Percentiles rank a stretch among this genome's conserved stretches.
These are phyloP conservation scores for Dothidotthia symphoricarpi DNA, from an alignment of 2,329 filamentous ascomycete species.

Conservation along the genomic window DNA sequence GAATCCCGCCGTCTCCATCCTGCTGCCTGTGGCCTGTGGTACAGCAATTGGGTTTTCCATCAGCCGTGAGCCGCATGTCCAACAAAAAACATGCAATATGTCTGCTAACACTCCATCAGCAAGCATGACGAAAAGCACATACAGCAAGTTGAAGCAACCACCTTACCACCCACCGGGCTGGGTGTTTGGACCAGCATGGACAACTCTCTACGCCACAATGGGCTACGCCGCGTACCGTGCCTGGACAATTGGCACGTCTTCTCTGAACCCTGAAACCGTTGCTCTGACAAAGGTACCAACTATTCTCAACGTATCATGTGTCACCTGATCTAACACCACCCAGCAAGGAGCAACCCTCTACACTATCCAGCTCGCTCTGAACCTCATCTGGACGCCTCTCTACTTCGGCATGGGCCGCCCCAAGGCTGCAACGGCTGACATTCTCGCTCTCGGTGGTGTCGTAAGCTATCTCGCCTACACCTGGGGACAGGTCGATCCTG, in stretches of 20 bases:
- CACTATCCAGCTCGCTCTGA: conserved; percentile 79
- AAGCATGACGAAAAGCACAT: conserved; percentile 54
- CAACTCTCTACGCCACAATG: conserved; percentile 66
- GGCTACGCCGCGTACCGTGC: conserved; percentile 85
- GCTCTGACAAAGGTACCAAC: conserved; percentile 54
- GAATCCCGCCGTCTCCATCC: conserved; percentile 68
- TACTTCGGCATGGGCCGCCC: conserved; percentile 81
- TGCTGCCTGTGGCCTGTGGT: conserved; percentile 72
- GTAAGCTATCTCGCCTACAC: conserved; percentile 67
- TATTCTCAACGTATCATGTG: background rate
- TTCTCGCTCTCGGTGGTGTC: conserved; percentile 70
- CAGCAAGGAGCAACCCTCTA: conserved; percentile 73
- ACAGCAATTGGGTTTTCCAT: conserved; percentile 70
- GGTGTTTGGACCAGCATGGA: conserved; percentile 61
- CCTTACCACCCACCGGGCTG: conserved; percentile 57
- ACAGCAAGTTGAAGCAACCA: conserved; percentile 65
- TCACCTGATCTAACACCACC: conserved; percentile 2
- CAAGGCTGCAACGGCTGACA: conserved; percentile 70
- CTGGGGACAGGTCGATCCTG: conserved; percentile 71
- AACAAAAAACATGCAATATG: background rate
- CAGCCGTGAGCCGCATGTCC: conserved; percentile 53
- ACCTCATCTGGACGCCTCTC: conserved; percentile 86
- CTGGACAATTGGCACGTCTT: conserved; percentile 61
- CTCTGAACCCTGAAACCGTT: conserved; percentile 51
- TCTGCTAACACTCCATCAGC: conserved; percentile 9